A percentile compares a stretch with the other conserved stretches of the same genome.
These are phyloP conservation scores for Mycosphaerella sp. DNA, from an alignment of 2,329 filamentous ascomycete species.

Conservation along the genomic window DNA sequence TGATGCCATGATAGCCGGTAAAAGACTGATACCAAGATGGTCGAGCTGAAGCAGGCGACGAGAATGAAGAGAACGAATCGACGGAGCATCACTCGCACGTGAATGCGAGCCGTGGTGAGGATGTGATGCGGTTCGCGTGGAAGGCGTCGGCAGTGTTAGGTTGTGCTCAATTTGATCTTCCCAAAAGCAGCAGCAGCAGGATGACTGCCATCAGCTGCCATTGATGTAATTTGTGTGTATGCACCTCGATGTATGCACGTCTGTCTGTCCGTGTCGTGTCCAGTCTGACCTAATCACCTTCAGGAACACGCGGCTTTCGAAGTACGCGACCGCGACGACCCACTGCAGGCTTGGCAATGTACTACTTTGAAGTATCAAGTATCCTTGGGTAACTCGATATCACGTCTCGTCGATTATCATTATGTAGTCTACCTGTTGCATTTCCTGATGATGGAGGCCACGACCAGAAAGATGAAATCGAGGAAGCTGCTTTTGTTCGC, in stretches of 20 bases:
- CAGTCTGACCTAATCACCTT: too few species aligned
- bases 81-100: slow-evolving; percentile 28
- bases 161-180: too few species aligned
- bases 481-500: slow-evolving; percentile 13
- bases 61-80: slow-evolving; percentile 24
- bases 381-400: too few species aligned
- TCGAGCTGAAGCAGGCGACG: slow-evolving; percentile 22
- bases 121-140: background rate
- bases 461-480: background rate
- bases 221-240: background rate
- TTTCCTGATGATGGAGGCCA: too few species aligned
- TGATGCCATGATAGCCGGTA: slow-evolving; percentile 36
- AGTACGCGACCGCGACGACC: background rate
- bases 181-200: too few species aligned
- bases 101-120: slow-evolving; percentile 24
- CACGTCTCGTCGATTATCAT: too few species aligned
- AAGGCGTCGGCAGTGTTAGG: background rate
- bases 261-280: too few species aligned
- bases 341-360: too few species aligned
- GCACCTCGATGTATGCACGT: background rate
- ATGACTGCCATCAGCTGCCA: too few species aligned
- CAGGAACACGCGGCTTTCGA: too few species aligned
- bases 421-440: too few species aligned
- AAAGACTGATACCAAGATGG: slow-evolving; percentile 36
- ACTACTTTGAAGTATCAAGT: too few species aligned